A percentile compares a stretch with the other conserved stretches of the same genome.
Conservation (phyloP, 257 asterid genomes). For the Coffea eugenioides region DNA sequence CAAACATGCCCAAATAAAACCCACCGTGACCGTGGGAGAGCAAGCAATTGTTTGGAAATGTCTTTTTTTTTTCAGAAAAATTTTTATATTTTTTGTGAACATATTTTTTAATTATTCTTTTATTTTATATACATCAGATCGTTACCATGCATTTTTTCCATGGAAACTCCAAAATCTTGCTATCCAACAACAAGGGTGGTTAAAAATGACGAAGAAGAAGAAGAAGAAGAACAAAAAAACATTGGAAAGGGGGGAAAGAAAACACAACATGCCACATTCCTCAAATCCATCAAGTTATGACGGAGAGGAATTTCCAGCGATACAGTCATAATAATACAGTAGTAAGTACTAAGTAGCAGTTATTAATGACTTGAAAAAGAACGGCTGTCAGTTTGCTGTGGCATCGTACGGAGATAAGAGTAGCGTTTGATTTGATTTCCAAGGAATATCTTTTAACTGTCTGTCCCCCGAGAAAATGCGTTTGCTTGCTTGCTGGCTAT, state of each 20-base stretch:
- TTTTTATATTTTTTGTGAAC: too few species aligned
- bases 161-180: too few species aligned
- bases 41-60: too few species aligned
- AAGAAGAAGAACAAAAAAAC: too few species aligned
- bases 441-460: slow-evolving; percentile 43
- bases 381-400: slow-evolving; percentile 1
- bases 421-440: background rate
- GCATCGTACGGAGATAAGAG: background rate
- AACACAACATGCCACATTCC: background rate
- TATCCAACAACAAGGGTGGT: too few species aligned
- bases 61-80: too few species aligned
- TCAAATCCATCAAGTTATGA: background rate
- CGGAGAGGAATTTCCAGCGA: background rate
- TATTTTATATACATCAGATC: too few species aligned
- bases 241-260: background rate
- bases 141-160: too few species aligned
- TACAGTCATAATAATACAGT: too few species aligned
- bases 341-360: background rate
- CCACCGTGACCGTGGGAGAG: too few species aligned
- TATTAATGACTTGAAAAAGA: background rate
- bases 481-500: background rate
- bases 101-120: too few species aligned
- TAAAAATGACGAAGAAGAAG: too few species aligned
- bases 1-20: background rate
- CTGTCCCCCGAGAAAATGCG: slow-evolving; percentile 22